phyloP scores from a whole-genome alignment of 2,329 filamentous ascomycete species.

The Pseudogymnoascus sp. region DNA sequence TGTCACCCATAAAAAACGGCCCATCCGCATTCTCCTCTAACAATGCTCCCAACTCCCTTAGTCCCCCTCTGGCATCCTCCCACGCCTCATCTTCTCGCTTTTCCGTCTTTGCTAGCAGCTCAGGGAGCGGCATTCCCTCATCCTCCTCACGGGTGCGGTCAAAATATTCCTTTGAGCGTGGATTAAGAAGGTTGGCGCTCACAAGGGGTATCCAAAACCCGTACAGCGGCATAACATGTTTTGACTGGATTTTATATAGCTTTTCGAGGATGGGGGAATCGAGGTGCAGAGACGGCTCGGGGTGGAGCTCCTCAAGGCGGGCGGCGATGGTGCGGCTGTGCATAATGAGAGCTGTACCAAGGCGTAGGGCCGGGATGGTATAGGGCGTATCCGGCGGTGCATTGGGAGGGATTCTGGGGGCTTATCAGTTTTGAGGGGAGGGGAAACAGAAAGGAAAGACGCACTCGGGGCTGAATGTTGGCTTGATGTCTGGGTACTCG shows the following conservation, averaged over 20 bases:
- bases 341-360: conserved; percentile 50
- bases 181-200: conserved; percentile 42
- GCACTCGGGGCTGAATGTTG: conserved; percentile 47
- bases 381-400: conserved; percentile 35
- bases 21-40: conserved; percentile 41
- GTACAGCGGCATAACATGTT: conserved; percentile 28
- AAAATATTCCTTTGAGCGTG: conserved; percentile 48
- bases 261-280: conserved; percentile 42
- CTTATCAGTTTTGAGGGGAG: not conserved
- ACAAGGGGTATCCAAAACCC: conserved; percentile 42
- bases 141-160: conserved; percentile 39
- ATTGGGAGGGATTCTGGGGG: conserved; percentile 38
- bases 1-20: conserved; percentile 52
- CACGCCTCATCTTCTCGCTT: conserved; percentile 44
- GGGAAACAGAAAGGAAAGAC: conserved; percentile 18
- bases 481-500: conserved; percentile 58
- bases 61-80: conserved; percentile 36
- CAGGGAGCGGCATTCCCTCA: conserved; percentile 45
- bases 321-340: conserved; percentile 54
- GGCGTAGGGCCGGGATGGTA: conserved; percentile 47
- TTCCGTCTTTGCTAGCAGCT: conserved; percentile 35
- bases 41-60: conserved; percentile 34
- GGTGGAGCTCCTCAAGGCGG: conserved; percentile 50
- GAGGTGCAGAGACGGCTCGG: conserved; percentile 49
- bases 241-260: conserved; percentile 35